A percentile compares a stretch with the other conserved stretches of the same genome.
Evolutionary conservation across 2,329 filamentous ascomycete species (phyloP).

Genomic region (Exophiala bonariae): DNA sequence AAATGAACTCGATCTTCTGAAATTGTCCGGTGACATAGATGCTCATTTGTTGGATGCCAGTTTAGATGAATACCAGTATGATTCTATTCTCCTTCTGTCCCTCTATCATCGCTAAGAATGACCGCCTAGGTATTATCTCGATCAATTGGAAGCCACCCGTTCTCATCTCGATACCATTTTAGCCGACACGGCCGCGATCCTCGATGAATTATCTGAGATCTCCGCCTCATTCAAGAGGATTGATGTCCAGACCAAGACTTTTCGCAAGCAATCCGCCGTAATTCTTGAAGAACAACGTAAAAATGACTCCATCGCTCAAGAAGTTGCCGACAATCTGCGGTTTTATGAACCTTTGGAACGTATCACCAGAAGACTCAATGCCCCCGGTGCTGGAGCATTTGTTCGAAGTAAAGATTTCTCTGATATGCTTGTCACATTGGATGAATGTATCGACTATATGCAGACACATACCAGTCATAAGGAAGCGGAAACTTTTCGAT

Average conservation of each 20-base stretch:
- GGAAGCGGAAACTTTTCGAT: constrained; percentile 83
- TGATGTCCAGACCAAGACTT: constrained; percentile 86
- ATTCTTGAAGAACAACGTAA: constrained; percentile 79
- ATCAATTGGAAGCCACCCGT: constrained; percentile 78
- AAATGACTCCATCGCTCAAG: constrained; percentile 75
- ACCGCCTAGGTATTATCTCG: constrained; percentile 70
- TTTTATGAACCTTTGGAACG: constrained; percentile 94
- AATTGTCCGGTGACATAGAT: constrained; percentile 61
- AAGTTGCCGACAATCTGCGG: constrained; percentile 84
- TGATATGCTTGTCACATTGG: constrained; percentile 82
- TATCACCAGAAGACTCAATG: constrained; percentile 85
- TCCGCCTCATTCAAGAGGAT: constrained; percentile 86
- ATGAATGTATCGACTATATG: constrained; percentile 93
- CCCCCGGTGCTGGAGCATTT: constrained; percentile 81
- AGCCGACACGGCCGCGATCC: constrained; percentile 71
- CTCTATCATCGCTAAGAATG: constrained; percentile 5
- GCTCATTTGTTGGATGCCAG: constrained; percentile 74
- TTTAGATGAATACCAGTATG: constrained; percentile 80
- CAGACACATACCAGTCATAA: constrained; percentile 78
- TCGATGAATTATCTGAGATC: constrained; percentile 74
- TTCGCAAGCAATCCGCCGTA: constrained; percentile 88
- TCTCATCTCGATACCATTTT: constrained; percentile 79
- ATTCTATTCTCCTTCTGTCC: constrained; percentile 8
- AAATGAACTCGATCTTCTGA: constrained; percentile 59
- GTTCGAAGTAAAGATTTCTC: constrained; percentile 83